These are phyloP conservation scores for Apiospora rasikravindrae DNA, from an alignment of 2,329 filamentous ascomycete genomes.

Conservation along the genomic window DNA sequence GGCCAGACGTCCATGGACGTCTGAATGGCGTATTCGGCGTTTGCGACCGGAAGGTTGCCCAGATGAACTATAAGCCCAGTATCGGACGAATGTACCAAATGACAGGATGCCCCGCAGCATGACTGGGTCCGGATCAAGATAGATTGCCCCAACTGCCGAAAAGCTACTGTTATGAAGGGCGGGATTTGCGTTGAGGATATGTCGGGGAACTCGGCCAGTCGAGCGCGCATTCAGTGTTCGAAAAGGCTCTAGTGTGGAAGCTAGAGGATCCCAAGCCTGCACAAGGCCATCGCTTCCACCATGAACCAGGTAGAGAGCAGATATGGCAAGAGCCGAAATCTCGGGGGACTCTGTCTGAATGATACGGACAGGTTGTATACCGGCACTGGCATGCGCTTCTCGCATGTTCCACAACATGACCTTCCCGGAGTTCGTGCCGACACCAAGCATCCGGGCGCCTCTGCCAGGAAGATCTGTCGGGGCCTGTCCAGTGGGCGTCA, in stretches of 20 bases:
- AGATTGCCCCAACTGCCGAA: conserved; percentile 82
- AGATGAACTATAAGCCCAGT: conserved; percentile 91
- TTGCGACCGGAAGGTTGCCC: conserved; percentile 78
- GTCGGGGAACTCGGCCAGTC: conserved; percentile 79
- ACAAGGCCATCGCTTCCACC: conserved; percentile 94
- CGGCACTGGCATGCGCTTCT: conserved; percentile 62
- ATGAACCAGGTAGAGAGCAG: conserved; percentile 86
- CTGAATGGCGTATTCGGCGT: conserved; percentile 75
- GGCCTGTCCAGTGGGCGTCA: conserved; percentile 49
- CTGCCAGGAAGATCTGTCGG: conserved; percentile 78
- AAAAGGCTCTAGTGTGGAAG: conserved; percentile 77
- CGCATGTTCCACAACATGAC: conserved; percentile 87
- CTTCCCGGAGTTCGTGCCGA: conserved; percentile 80
- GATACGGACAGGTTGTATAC: conserved; percentile 73
- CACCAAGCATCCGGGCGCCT: conserved; percentile 77
- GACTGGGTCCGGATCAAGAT: conserved; percentile 85
- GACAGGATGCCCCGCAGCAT: conserved; percentile 85
- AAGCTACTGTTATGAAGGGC: conserved; percentile 73
- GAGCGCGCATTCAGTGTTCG: conserved; percentile 87
- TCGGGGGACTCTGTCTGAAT: conserved; percentile 91
- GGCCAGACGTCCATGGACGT: conserved; percentile 56
- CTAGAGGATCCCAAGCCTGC: conserved; percentile 95
- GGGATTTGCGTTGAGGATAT: conserved; percentile 61
- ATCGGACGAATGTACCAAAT: conserved; percentile 84
- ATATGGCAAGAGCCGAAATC: conserved; percentile 81